phyloP scores from a whole-genome alignment of 2,329 filamentous ascomycete species.

The Colletotrichum navitas region DNA sequence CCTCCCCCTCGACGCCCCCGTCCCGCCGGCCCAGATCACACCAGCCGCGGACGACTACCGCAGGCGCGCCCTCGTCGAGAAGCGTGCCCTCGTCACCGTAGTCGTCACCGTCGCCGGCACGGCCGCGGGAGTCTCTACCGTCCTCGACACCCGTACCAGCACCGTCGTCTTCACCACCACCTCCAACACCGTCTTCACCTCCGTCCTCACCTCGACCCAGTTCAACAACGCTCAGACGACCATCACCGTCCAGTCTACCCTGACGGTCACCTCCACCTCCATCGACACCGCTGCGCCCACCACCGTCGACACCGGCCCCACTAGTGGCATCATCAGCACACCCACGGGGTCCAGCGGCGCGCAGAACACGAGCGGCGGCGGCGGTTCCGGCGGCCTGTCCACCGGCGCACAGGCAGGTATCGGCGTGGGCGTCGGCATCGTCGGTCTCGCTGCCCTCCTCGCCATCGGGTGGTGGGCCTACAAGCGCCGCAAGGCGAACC shows the following conservation, averaged over 20 bases:
- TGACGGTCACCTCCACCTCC: conserved; percentile 51
- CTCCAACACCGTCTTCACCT: conserved; percentile 47
- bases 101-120: conserved; percentile 51
- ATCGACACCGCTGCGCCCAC: conserved; percentile 50
- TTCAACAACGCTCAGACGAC: conserved; percentile 54
- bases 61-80: conserved; percentile 47
- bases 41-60: conserved; percentile 41
- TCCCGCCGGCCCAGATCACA: conserved; percentile 41
- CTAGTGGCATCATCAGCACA: conserved; percentile 46
- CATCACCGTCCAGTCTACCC: conserved; percentile 53
- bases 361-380: conserved; percentile 18
- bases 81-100: conserved; percentile 52
- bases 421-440: conserved; percentile 55
- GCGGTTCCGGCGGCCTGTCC: conserved; percentile 49
- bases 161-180: conserved; percentile 49
- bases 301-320: conserved; percentile 44
- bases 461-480: conserved; percentile 41
- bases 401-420: conserved; percentile 60
- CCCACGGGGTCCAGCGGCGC: conserved; percentile 26
- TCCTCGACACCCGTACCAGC: conserved; percentile 31
- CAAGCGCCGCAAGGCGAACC: conserved; percentile 41
- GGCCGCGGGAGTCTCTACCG: conserved; percentile 41
- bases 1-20: conserved; percentile 47
- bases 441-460: conserved; percentile 48
- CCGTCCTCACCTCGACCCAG: conserved; percentile 40